Percentiles rank a stretch among this genome's conserved stretches.
phyloP scores from a whole-genome alignment of 768 basidiomycete species.

The Russula vinacea region DNA sequence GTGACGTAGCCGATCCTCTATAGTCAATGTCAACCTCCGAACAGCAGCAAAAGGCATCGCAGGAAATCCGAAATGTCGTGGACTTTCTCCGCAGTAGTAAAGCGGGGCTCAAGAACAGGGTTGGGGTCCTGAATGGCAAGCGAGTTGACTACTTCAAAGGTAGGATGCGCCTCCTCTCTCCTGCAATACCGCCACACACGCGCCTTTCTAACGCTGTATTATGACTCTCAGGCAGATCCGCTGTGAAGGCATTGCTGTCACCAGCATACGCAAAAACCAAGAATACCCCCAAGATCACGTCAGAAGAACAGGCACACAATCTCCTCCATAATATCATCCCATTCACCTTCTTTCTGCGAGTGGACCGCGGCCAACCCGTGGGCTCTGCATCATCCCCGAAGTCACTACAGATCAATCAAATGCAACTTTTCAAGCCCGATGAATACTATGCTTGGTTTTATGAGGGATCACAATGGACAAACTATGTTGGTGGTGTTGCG shows the following conservation, averaged over 20 bases:
- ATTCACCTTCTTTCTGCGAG: conserved; percentile 88
- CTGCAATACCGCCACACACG: conserved; percentile 16
- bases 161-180: conserved; percentile 37
- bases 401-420: conserved; percentile 71
- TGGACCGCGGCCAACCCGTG: conserved; percentile 67
- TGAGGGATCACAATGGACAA: conserved; percentile 90
- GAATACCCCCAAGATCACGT: conserved; percentile 67
- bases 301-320: conserved; percentile 69
- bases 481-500: conserved; percentile 81
- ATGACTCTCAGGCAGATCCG: conserved; percentile 71
- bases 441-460: conserved; percentile 98
- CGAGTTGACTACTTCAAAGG: conserved; percentile 98
- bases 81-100: conserved; percentile 84
- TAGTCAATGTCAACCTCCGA: conserved; percentile 48
- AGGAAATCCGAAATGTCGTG: conserved; percentile 76
- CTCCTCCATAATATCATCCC: conserved; percentile 70
- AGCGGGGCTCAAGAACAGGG: conserved; percentile 82
- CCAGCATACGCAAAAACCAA: conserved; percentile 90
- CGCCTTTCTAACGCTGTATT: conserved; percentile 10
- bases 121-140: conserved; percentile 90
- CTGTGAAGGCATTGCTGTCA: conserved; percentile 85
- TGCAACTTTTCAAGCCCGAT: conserved; percentile 72
- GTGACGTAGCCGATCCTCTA: conserved; percentile 2
- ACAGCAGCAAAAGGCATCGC: conserved; percentile 75
- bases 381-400: conserved; percentile 76